phyloP scores from a whole-genome alignment of 139 green algal genomes.

The Tetraselmis chui region DNA sequence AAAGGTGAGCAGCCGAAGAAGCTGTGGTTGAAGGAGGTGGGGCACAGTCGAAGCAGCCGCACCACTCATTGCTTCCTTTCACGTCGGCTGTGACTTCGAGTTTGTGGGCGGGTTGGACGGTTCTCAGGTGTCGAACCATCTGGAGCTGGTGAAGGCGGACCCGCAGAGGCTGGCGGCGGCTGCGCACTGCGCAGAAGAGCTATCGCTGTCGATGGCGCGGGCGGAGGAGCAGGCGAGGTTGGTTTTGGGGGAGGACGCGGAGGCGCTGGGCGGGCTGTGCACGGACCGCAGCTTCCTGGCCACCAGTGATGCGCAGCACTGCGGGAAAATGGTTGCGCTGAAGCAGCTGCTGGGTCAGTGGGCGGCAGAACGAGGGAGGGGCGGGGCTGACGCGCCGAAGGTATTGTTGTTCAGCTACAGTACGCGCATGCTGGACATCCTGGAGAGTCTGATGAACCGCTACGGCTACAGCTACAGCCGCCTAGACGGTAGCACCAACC shows the following conservation, averaged over 20 bases:
- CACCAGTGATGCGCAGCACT: conserved; percentile 25
- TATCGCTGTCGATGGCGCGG: too few relatives aligned
- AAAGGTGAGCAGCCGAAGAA: too few relatives aligned
- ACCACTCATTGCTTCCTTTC: too few relatives aligned
- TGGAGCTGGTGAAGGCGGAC: conserved; percentile 62
- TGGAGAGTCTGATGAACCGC: conserved; percentile 31
- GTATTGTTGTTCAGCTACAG: conserved; percentile 66
- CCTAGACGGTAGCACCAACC: conserved; percentile 43
- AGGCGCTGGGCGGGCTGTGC: conserved; percentile 29
- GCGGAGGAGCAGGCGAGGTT: conserved; percentile 36
- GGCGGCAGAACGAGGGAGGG: not conserved
- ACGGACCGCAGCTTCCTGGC: conserved; percentile 28
- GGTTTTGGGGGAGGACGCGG: conserved; percentile 50
- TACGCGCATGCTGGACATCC: conserved; percentile 50
- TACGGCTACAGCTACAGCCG: conserved; percentile 30
- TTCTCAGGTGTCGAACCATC: conserved; percentile 54
- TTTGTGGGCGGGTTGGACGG: not conserved
- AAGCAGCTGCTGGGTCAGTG: conserved; percentile 35
- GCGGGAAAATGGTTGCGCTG: conserved; percentile 53
- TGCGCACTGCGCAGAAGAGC: too few relatives aligned
- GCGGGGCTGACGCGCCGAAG: conserved; percentile 18
- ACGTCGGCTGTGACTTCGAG: too few relatives aligned
- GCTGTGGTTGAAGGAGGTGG: too few relatives aligned
- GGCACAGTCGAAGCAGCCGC: too few relatives aligned
- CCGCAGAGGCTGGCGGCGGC: conserved; percentile 1